phyloP scores from a whole-genome alignment of 768 basidiomycete species.

The Tricholoma furcatifolium region DNA sequence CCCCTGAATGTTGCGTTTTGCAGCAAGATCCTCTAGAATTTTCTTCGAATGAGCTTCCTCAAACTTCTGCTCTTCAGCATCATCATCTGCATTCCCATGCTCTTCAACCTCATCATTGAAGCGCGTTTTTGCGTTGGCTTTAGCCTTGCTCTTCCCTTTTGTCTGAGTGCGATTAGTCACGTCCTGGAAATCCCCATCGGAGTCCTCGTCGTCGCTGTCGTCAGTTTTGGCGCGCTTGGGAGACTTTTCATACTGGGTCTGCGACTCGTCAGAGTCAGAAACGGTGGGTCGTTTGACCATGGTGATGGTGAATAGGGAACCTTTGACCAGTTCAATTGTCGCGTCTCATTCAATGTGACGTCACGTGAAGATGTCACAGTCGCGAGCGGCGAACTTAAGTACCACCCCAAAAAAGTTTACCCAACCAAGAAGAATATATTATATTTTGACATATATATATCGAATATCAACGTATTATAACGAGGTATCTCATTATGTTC shows the following conservation, averaged over 20 bases:
- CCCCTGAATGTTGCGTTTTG: slow-evolving; percentile 43
- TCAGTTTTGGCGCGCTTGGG: slow-evolving; percentile 33
- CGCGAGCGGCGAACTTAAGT: too few relatives aligned
- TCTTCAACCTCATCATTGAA: slow-evolving; percentile 31
- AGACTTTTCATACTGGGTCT: slow-evolving; percentile 22
- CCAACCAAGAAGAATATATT: too few relatives aligned
- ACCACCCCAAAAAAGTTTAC: too few relatives aligned
- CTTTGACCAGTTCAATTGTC: not conserved
- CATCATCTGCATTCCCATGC: slow-evolving; percentile 33
- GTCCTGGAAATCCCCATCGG: slow-evolving; percentile 19
- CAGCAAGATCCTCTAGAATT: slow-evolving; percentile 54
- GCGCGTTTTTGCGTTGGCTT: slow-evolving; percentile 31
- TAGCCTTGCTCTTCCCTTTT: slow-evolving; percentile 21
- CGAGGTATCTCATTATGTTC: too few relatives aligned
- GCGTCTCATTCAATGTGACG: slow-evolving; percentile 9
- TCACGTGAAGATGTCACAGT: slow-evolving; percentile 4
- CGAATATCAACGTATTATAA: too few relatives aligned
- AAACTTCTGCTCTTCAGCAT: slow-evolving; percentile 64
- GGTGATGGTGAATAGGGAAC: not conserved
- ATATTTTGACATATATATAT: not conserved
- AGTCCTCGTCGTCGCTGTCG: slow-evolving; percentile 24
- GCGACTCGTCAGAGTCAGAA: slow-evolving; percentile 44
- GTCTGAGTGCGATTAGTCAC: slow-evolving; percentile 2
- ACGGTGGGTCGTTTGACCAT: slow-evolving; percentile 59
- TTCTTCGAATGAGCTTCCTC: slow-evolving; percentile 59